Base-by-base conservation (phyloP, 202 grass and related monocot species). In the Elaeis oleifera region DNA sequence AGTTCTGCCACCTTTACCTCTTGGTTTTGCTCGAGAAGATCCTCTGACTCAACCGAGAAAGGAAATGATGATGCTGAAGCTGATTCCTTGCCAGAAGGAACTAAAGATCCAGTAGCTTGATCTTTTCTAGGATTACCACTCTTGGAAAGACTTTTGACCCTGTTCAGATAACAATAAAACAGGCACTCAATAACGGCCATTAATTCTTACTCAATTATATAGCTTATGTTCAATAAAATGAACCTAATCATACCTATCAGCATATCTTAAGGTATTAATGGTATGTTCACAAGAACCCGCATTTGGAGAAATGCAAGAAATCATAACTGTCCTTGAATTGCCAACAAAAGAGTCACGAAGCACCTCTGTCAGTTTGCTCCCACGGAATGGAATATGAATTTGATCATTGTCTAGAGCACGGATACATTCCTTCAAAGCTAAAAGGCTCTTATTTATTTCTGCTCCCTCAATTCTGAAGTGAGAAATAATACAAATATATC, bases 141-240 rank as follows among this genome's bases (percentile, higher is more conserved):
- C 72, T 89, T 99, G 58, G 94, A 99, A 58, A 99, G 94, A 89
- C 94, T 99, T 85, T 99, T 99, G 16, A 99, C 94, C 85, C 94
- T 99, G 69, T 71, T 67, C 67, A 53, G 68, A 60, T 60, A 69
- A 78, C 58, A 77, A 31, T 4, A 74, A 63, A 26, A 3, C 36
- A 44, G 36, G 78, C 70, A 51, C 23, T 51, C 61, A 49, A 52
- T 55, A 53, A 44, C 23, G 69, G 1, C 50, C 36, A 3, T 9
- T 5, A 44, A 44, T 44, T 44, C 36, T 44, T 44, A 44, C 36
- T 2, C 36, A 44, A 13, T 44, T 44, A 44, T 44, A 44, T 14
- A 6, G 36, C 11, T 44, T 44, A 44, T 44, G 11, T 44, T 44
- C 36, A 14, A 44, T 44, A 44, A 44, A 44, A 44, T 44, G 11